Percentiles rank a stretch among this genome's conserved stretches.
Evolutionary conservation across 2,329 filamentous ascomycete genomes (phyloP).

Genomic region (Pyricularia pennisetigena): DNA sequence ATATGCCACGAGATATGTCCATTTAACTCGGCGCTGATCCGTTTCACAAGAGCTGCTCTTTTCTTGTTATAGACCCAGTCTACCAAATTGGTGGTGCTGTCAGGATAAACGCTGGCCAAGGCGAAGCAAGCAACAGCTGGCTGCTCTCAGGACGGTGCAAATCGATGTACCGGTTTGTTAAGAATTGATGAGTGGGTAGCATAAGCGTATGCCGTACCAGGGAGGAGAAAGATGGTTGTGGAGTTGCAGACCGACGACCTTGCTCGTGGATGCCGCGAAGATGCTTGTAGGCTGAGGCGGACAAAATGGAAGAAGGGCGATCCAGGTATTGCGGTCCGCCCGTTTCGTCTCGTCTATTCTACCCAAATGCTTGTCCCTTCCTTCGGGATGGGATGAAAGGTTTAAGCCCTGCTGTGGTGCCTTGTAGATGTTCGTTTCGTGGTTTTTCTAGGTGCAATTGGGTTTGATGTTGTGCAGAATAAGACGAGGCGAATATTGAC

Average conservation of each 20-base stretch:
- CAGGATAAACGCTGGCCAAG: background rate
- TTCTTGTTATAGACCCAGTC: background rate
- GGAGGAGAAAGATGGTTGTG: background rate
- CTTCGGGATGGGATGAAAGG: background rate
- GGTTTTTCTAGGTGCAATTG: background rate
- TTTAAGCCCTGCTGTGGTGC: background rate
- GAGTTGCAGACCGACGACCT: background rate
- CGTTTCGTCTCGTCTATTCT: background rate
- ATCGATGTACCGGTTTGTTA: background rate
- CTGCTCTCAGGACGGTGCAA: background rate
- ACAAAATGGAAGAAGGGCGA: background rate
- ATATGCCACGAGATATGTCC: background rate
- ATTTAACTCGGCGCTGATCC: slow-evolving; percentile 1
- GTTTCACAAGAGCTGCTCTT: background rate
- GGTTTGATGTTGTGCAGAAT: background rate
- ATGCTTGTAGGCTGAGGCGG: background rate
- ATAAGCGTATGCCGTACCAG: background rate
- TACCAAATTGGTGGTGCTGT: background rate
- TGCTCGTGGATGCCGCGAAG: background rate
- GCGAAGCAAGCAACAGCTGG: background rate
- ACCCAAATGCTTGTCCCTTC: background rate
- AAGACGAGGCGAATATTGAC: background rate
- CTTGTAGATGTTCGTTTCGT: background rate
- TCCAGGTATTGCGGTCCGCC: background rate
- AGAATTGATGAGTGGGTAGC: background rate